Conservation (phyloP, 1,139 yeast species). For the Maudiozyma humilis region DNA sequence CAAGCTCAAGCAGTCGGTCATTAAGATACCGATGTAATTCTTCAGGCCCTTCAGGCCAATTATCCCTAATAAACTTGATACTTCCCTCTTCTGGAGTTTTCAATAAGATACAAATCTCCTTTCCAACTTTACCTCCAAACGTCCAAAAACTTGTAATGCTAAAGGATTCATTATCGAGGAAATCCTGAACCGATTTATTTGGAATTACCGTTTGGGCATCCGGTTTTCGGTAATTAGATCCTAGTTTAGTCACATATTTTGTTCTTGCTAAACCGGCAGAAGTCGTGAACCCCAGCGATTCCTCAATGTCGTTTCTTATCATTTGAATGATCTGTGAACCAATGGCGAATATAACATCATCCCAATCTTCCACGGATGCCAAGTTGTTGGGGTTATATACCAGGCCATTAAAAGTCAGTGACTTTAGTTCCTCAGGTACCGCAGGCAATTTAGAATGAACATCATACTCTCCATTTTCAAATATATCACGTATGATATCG, state of each 20-base stretch:
- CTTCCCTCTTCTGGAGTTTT: slow-evolving; percentile 39
- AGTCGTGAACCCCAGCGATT: slow-evolving; percentile 68
- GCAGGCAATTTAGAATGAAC: slow-evolving; percentile 39
- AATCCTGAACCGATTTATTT: slow-evolving; percentile 40
- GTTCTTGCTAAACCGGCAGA: slow-evolving; percentile 81
- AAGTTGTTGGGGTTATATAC: slow-evolving; percentile 16
- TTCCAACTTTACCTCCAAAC: slow-evolving; percentile 85
- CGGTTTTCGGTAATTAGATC: slow-evolving; percentile 80
- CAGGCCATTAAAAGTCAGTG: slow-evolving; percentile 20
- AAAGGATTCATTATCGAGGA: slow-evolving; percentile 46
- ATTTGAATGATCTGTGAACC: slow-evolving; percentile 54
- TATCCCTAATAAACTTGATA: slow-evolving; percentile 42
- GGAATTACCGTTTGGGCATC: slow-evolving; percentile 73
- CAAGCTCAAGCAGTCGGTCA: not conserved
- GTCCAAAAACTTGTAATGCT: slow-evolving; percentile 75
- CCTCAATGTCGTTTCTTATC: slow-evolving; percentile 46
- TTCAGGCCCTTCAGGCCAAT: slow-evolving; percentile 28
- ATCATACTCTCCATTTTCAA: slow-evolving; percentile 21
- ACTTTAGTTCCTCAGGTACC: slow-evolving; percentile 38
- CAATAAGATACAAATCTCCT: slow-evolving; percentile 41
- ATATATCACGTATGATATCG: slow-evolving; percentile 14
- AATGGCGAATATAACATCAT: slow-evolving; percentile 60
- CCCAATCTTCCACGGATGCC: slow-evolving; percentile 58
- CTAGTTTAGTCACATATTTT: slow-evolving; percentile 77
- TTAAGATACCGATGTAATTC: slow-evolving; percentile 31